Evolutionary conservation across 1,139 yeast species (phyloP).

Genomic region (Blastobotrys persicus): DNA sequence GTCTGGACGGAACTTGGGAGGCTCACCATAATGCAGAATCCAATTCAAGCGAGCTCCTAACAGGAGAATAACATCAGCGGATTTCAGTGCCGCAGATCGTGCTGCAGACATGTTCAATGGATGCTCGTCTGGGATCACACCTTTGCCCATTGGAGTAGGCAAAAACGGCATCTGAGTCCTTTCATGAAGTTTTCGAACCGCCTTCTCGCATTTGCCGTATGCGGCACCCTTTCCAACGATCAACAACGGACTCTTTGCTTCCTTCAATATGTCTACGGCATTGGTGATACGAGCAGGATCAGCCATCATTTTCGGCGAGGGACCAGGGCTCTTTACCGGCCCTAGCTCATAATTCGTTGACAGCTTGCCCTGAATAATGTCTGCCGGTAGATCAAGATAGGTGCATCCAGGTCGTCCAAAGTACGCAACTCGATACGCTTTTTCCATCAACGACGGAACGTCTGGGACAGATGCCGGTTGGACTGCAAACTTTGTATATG

Average conservation of each 20-base stretch:
- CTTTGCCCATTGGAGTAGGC: constrained; percentile 76
- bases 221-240: constrained; percentile 66
- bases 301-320: constrained; percentile 43
- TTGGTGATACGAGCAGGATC: constrained; percentile 40
- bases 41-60: constrained; percentile 66
- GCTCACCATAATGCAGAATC: constrained; percentile 62
- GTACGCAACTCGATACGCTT: constrained; percentile 49
- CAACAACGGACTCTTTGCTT: constrained; percentile 49
- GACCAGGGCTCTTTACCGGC: constrained; percentile 32
- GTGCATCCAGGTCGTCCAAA: constrained; percentile 58
- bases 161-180: constrained; percentile 49
- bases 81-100: constrained; percentile 51
- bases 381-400: constrained; percentile 64
- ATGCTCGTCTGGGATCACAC: constrained; percentile 53
- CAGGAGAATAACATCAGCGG: constrained; percentile 55
- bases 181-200: constrained; percentile 43
- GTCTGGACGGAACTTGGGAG: constrained; percentile 47
- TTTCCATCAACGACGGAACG: constrained; percentile 45
- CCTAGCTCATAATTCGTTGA: neutral
- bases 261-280: constrained; percentile 38
- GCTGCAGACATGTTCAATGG: constrained; percentile 55
- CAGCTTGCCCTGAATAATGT: constrained; percentile 44
- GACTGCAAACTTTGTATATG: constrained; percentile 51
- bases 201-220: constrained; percentile 42
- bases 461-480: constrained; percentile 41